Evolutionary conservation across 352 stramenopile species (phyloP).

Genomic region (Phytophthora hybrid): DNA sequence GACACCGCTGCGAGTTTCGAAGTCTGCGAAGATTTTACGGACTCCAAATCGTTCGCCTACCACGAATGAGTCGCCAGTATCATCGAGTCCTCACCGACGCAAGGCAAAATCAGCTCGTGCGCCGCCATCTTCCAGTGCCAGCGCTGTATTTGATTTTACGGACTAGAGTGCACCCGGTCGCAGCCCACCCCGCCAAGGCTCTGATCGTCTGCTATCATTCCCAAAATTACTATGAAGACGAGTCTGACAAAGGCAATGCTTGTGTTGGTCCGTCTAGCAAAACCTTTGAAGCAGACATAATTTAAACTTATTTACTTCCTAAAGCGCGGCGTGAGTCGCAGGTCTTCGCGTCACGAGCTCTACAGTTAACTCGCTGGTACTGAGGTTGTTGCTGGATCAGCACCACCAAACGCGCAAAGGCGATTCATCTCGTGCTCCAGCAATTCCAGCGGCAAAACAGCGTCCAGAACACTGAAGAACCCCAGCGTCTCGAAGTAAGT

Average conservation of each 20-base stretch:
- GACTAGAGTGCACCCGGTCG: slow-evolving; percentile 13
- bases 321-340: background rate
- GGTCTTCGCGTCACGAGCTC: background rate
- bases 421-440: slow-evolving; percentile 60
- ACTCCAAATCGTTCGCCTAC: slow-evolving; percentile 7
- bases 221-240: background rate
- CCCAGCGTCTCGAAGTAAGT: slow-evolving; percentile 58
- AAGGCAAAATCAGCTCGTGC: slow-evolving; percentile 29
- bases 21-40: slow-evolving; percentile 6
- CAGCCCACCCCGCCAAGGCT: background rate
- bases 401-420: slow-evolving; percentile 45
- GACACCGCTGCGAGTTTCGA: slow-evolving; percentile 21
- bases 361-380: background rate
- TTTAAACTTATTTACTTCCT: slow-evolving; percentile 9
- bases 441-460: slow-evolving; percentile 36
- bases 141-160: slow-evolving; percentile 42
- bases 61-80: slow-evolving; percentile 16
- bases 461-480: slow-evolving; percentile 52
- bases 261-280: background rate
- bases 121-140: slow-evolving; percentile 13
- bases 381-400: slow-evolving; percentile 8
- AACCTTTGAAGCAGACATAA: background rate
- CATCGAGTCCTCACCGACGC: slow-evolving; percentile 23
- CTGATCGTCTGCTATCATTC: background rate
- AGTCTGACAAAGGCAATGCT: background rate